Conservation (phyloP, 2,329 filamentous ascomycete species). For the Botrytis aclada region DNA sequence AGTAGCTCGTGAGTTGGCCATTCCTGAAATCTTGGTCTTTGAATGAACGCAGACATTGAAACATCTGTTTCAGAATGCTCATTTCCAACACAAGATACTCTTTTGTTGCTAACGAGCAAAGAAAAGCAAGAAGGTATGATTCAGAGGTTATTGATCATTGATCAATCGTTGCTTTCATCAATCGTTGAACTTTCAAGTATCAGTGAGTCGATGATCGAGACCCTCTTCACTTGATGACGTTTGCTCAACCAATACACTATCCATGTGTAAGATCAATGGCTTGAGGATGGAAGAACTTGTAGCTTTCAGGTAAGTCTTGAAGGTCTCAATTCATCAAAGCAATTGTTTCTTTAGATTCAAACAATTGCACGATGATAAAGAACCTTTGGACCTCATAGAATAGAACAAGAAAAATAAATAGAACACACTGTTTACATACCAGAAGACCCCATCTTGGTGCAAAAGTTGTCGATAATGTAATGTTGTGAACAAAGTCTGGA, state of each 20-base stretch:
- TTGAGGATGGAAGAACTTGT: neutral
- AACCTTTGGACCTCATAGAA: neutral
- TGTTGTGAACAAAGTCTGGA: neutral
- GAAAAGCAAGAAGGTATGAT: neutral
- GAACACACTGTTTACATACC: neutral
- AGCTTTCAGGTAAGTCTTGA: neutral
- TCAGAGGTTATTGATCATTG: neutral
- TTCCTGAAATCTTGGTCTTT: neutral
- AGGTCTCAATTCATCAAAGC: neutral
- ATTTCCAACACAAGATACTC: neutral
- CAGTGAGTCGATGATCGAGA: neutral
- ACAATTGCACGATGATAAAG: neutral
- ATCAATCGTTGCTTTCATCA: neutral
- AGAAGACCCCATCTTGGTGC: neutral
- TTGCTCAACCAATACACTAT: neutral
- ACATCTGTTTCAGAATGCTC: neutral
- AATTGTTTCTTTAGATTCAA: neutral
- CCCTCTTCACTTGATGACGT: neutral
- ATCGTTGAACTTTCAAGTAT: too few relatives aligned
- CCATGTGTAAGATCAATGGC: neutral
- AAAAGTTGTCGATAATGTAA: neutral
- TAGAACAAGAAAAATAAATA: neutral
- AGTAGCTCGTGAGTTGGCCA: neutral
- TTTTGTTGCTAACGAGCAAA: accelerated
- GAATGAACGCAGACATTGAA: neutral